phyloP scores from a whole-genome alignment of 1,139 yeast genomes.

The Scheffersomyces parashehatae region DNA sequence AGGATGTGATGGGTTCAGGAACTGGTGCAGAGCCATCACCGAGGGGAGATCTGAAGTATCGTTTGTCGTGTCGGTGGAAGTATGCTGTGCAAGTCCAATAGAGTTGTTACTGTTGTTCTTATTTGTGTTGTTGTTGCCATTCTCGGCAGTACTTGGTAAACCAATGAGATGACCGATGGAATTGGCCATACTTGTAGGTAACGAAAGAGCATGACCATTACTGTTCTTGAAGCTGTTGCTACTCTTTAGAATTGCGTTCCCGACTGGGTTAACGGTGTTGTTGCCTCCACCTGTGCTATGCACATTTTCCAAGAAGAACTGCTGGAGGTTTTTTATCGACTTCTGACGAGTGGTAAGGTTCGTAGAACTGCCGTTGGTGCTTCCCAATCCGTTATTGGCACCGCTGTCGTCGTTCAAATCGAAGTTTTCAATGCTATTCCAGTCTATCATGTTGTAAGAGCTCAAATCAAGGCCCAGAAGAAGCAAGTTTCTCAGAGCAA shows the following conservation, averaged over 20 bases:
- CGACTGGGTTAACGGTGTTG: background rate
- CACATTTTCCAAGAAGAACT: slow-evolving; percentile 12
- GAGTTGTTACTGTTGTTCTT: background rate
- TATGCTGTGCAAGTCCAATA: no score
- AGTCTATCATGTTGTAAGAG: slow-evolving; percentile 29
- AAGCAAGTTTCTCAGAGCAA: slow-evolving; percentile 18
- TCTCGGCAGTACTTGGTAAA: background rate
- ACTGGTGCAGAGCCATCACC: slow-evolving; percentile 25
- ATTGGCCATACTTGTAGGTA: no score
- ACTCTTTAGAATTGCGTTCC: no score
- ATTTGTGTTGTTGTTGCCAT: background rate
- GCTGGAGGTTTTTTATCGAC: slow-evolving; percentile 15
- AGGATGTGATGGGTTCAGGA: slow-evolving; percentile 36
- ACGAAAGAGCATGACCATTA: no score
- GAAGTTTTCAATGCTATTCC: slow-evolving; percentile 35
- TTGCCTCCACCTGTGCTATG: background rate
- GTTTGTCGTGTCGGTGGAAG: no score
- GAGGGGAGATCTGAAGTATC: slow-evolving; percentile 2
- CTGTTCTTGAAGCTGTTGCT: no score
- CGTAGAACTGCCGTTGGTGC: slow-evolving; percentile 7
- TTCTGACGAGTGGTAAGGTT: slow-evolving; percentile 10
- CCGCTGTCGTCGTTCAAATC: slow-evolving; percentile 18
- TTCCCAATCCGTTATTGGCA: slow-evolving; percentile 3
- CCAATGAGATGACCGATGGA: no score
- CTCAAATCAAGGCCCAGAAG: slow-evolving; percentile 26